These are phyloP conservation scores for Zymoseptoria brevis DNA, from an alignment of 2,329 filamentous ascomycete species.

Conservation along the genomic window DNA sequence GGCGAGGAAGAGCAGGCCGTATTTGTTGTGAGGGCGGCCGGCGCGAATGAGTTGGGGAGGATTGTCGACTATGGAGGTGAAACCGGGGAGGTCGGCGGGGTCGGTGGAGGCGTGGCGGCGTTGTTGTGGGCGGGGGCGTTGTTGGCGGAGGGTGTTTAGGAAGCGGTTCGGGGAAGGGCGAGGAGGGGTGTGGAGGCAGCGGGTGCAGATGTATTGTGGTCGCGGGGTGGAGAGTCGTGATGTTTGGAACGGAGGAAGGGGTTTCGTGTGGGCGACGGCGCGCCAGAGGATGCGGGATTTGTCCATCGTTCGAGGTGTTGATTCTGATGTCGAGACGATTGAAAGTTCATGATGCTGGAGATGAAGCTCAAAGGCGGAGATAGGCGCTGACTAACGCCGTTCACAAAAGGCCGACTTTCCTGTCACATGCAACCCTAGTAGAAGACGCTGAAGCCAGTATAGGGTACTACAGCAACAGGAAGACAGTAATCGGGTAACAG, in stretches of 20 bases:
- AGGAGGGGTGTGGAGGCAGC: conserved; percentile 28
- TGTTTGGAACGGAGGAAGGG: conserved; percentile 3
- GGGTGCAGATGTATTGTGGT: conserved; percentile 21
- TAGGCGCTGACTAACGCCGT: background rate
- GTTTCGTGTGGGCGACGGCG: conserved; percentile 1
- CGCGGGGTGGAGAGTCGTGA: background rate
- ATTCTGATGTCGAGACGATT: background rate
- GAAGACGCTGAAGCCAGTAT: too few relatives aligned
- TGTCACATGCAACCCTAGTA: too few relatives aligned
- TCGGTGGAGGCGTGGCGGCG: conserved; percentile 34
- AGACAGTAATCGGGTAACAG: too few relatives aligned
- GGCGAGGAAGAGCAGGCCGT: conserved; percentile 28
- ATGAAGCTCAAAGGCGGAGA: background rate
- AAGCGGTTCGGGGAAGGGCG: conserved; percentile 10
- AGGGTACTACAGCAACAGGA: too few relatives aligned
- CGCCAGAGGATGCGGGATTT: conserved; percentile 15
- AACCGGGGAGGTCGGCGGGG: conserved; percentile 68
- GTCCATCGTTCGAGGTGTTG: conserved; percentile 11
- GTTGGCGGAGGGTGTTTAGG: conserved; percentile 19
- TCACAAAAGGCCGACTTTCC: background rate
- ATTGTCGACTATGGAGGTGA: conserved; percentile 79
- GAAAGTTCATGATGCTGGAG: background rate
- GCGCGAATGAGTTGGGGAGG: conserved; percentile 72
- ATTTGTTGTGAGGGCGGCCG: conserved; percentile 59
- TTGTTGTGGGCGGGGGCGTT: conserved; percentile 20